Evolutionary conservation across 176 grass and related monocot species (phyloP).

Genomic region (Paspalum notatum): DNA sequence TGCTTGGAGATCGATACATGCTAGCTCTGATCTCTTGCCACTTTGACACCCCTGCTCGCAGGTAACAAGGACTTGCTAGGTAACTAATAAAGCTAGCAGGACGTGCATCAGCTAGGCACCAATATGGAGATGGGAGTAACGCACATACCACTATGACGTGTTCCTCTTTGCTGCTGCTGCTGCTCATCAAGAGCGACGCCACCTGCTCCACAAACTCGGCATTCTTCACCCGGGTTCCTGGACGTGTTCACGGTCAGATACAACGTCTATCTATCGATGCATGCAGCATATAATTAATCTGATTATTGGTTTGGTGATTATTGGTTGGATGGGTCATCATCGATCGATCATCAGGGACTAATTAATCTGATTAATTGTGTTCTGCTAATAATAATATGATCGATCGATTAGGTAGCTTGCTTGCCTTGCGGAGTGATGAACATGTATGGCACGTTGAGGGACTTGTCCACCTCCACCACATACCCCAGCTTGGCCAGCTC

Average conservation of each 20-base stretch:
- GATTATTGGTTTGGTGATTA: too few species aligned
- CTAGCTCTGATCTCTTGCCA: constrained; percentile 68
- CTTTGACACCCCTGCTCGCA: constrained; percentile 61
- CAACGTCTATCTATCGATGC: too few species aligned
- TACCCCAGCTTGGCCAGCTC: constrained; percentile 65
- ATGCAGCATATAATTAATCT: too few species aligned
- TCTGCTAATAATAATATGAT: too few species aligned
- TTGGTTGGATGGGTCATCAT: too few species aligned
- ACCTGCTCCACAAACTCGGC: constrained; percentile 62
- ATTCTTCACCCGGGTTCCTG: constrained; percentile 74
- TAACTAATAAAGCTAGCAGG: too few species aligned
- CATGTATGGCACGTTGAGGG: constrained; percentile 70
- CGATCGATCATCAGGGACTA: too few species aligned
- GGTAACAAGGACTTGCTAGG: too few species aligned
- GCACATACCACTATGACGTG: constrained; percentile 58
- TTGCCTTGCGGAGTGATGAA: constrained; percentile 69
- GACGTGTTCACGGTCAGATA: neutral
- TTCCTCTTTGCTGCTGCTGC: constrained; percentile 58
- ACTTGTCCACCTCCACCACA: constrained; percentile 26
- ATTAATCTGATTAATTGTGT: too few species aligned
- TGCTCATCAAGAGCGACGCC: constrained; percentile 36
- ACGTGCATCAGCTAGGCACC: too few species aligned
- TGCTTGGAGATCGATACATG: constrained; percentile 59
- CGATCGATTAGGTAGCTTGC: too few species aligned
- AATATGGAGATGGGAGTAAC: neutral